These are phyloP conservation scores for Beauveria medogensis DNA, from an alignment of 2,329 filamentous ascomycete species.

Conservation along the genomic window DNA sequence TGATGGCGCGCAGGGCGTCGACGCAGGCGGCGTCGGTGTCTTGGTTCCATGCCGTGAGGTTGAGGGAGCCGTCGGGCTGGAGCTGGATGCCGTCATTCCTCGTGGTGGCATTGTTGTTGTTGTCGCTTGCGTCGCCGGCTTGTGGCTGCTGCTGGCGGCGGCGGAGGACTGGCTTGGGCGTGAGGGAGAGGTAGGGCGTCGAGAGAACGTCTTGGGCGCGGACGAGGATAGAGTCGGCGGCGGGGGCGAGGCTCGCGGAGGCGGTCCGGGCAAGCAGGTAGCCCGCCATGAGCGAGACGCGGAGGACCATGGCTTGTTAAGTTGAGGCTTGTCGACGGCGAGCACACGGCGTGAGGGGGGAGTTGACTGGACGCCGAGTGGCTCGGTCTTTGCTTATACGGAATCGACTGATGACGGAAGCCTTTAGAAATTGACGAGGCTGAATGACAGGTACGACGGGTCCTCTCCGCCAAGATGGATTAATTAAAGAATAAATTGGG, in stretches of 20 bases:
- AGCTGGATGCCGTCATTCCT: conserved; percentile 22
- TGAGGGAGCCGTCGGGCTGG: conserved; percentile 37
- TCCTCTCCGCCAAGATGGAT: no score
- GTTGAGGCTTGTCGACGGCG: not conserved
- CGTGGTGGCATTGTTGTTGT: not conserved
- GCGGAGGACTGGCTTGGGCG: not conserved
- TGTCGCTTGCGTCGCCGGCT: not conserved
- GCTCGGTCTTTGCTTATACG: no score
- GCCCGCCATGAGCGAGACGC: not conserved
- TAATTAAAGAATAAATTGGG: not conserved
- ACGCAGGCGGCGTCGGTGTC: conserved; percentile 52
- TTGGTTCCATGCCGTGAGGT: conserved; percentile 48
- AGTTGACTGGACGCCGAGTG: no score
- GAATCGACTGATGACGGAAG: not conserved
- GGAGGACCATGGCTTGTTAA: not conserved
- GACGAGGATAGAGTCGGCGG: not conserved
- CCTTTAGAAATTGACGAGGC: not conserved
- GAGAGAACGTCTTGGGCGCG: conserved; percentile 6
- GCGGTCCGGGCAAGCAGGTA: not conserved
- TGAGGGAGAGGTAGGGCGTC: conserved; percentile 6
- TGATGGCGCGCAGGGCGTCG: conserved; percentile 44
- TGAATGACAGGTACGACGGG: no score
- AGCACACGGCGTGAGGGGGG: not conserved
- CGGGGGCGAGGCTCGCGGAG: not conserved
- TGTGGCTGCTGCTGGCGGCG: not conserved